Conservation (phyloP, 164 flowering plant species). For the Vitis amurensis region DNA sequence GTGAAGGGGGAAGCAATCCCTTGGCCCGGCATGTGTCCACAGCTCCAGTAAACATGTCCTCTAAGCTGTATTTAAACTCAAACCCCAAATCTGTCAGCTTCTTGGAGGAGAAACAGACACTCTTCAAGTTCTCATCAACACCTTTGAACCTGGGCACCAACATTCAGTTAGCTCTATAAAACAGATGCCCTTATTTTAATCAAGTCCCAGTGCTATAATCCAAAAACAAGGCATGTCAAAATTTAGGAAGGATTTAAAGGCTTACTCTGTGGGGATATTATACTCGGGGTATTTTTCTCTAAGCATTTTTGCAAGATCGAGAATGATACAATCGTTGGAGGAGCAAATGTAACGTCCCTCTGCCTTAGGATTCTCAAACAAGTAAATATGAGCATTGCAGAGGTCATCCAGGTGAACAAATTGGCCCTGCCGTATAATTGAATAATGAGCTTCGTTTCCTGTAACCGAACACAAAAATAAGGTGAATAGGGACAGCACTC, state of each 20-base stretch:
- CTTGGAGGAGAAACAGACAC: constrained; percentile 56
- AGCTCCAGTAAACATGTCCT: constrained; percentile 79
- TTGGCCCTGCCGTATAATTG: constrained; percentile 73
- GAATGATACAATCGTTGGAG: constrained; percentile 54
- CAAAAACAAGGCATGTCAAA: too few species aligned
- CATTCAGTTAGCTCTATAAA: not conserved
- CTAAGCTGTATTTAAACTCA: constrained; percentile 61
- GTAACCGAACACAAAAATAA: not conserved
- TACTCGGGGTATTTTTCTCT: constrained; percentile 67
- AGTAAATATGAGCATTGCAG: constrained; percentile 62
- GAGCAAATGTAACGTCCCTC: constrained; percentile 84
- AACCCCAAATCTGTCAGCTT: constrained; percentile 62
- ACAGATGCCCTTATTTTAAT: too few species aligned
- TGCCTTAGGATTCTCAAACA: constrained; percentile 65
- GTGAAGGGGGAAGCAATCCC: constrained; percentile 53
- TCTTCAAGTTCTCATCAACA: constrained; percentile 41
- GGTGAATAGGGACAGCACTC: not conserved
- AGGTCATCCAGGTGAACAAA: constrained; percentile 79
- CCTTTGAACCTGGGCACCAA: constrained; percentile 49
- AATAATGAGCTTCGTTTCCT: constrained; percentile 75
- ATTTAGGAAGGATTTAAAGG: not conserved
- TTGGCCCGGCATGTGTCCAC: constrained; percentile 59
- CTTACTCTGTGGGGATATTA: constrained; percentile 60
- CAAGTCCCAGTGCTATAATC: too few species aligned
- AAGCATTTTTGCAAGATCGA: constrained; percentile 53